Conservation (phyloP, 805 yeast genomes). For the Pichia sporocuriosa region DNA sequence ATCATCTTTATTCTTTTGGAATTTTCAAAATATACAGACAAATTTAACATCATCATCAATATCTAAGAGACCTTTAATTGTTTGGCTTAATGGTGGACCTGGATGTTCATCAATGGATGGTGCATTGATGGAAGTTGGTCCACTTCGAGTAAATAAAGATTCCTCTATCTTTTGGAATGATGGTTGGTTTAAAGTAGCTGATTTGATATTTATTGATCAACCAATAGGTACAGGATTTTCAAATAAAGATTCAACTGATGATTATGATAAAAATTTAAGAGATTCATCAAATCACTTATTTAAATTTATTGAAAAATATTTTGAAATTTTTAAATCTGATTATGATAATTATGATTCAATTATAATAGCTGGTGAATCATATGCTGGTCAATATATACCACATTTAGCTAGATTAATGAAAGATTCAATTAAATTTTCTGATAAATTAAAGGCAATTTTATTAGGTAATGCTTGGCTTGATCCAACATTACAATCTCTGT, state of each 20-base stretch:
- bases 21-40: conserved; percentile 34
- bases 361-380: conserved; percentile 88
- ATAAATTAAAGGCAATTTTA: conserved; percentile 54
- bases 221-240: conserved; percentile 94
- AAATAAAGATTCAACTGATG: conserved; percentile 34
- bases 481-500: conserved; percentile 75
- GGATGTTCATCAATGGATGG: conserved; percentile 99
- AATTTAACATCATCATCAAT: conserved; percentile 15
- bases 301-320: conserved; percentile 59
- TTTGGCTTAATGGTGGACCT: conserved; percentile 98
- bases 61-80: conserved; percentile 39
- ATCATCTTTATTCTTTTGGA: conserved; percentile 64
- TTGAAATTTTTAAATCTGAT: conserved; percentile 59
- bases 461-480: conserved; percentile 96
- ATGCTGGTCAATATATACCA: conserved; percentile 96
- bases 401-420: conserved; percentile 64
- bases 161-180: conserved; percentile 43
- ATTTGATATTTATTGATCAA: conserved; percentile 84
- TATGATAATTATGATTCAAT: conserved; percentile 43
- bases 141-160: conserved; percentile 51
- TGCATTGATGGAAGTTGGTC: conserved; percentile 87
- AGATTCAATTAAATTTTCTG: conserved; percentile 32
- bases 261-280: conserved; percentile 46
- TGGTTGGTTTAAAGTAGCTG: conserved; percentile 81
- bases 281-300: conserved; percentile 59